Base-by-base conservation (phyloP, 768 basidiomycete genomes). In the Amylocystis lapponica region DNA sequence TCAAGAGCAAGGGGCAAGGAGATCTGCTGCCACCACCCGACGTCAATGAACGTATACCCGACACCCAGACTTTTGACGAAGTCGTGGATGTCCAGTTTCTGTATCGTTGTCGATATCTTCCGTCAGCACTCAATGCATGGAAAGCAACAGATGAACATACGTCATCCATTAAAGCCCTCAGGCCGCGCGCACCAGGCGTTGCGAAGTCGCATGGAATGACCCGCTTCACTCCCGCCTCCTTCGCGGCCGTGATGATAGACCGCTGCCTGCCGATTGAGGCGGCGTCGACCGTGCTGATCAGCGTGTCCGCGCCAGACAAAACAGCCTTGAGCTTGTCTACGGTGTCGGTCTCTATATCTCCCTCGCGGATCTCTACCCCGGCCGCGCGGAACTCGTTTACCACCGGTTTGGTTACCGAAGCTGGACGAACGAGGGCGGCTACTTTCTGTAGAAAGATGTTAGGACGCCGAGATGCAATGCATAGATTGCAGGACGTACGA, bases 21-120 rank as follows among this genome's bases (percentile, higher is more conserved):
- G 6, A 52, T 13, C 40, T 64, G 59, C 51, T 54, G 52, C 62
- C 64, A 65, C 47, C 49, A 61, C 5, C 63, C 61, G n/a, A 60
- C 58, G 37, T 62, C 62, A 39, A 65, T 60, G 46, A 61, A 56
- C 7, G 64, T 64, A 40, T 65, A 56, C 13, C 23, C 35, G 3
- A 61, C 41, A 27, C 50, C 55, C 14, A 56, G 43, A 8, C 49
- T 50, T 12, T 51, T 31, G 40, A 63, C 39, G 40, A 55, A 59
- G 5, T 58, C 52, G 25, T 53, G 54, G 17, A 63, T 53, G 6
- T 43, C 52, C 4, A 56, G 49, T 57, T 63, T 65, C 62, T 65
- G 27, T 5, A n/a, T n/a, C 9, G 29, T 30, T 9, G 29, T 30
- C 14, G 26, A 31, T 21, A 17, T 5, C 26, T 16, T 7, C 19